phyloP scores from a whole-genome alignment of 768 basidiomycete genomes.

The Lactifluus rugatus region DNA sequence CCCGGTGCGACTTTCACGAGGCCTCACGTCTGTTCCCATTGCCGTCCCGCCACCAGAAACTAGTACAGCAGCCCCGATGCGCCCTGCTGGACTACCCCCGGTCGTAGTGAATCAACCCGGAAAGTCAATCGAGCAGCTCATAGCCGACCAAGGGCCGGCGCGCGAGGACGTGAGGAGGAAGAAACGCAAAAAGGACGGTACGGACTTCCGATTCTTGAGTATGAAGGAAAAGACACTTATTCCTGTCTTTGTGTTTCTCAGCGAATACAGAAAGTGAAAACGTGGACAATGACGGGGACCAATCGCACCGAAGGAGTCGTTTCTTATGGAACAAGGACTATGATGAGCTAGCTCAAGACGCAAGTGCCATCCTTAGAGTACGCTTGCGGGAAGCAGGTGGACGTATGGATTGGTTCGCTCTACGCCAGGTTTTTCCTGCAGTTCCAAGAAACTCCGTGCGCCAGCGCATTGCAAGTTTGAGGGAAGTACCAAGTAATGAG shows the following conservation, averaged over 20 bases:
- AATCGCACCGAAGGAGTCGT: constrained; percentile 37
- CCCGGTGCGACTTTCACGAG: neutral
- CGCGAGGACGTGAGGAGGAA: constrained; percentile 27
- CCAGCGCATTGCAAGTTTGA: constrained; percentile 51
- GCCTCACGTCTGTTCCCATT: neutral
- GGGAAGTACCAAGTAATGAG: constrained; percentile 54
- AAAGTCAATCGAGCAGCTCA: constrained; percentile 41
- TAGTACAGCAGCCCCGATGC: neutral
- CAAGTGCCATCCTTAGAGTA: constrained; percentile 69
- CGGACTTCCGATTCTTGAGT: neutral
- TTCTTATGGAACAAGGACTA: constrained; percentile 83
- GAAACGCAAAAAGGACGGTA: constrained; percentile 28
- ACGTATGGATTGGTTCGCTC: constrained; percentile 59
- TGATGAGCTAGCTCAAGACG: constrained; percentile 83
- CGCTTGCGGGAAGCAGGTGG: constrained; percentile 50
- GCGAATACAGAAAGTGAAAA: neutral
- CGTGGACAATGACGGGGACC: constrained; percentile 18
- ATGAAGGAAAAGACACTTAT: neutral
- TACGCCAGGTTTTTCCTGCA: constrained; percentile 72
- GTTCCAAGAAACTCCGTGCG: constrained; percentile 66
- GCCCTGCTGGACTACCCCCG: constrained; percentile 28
- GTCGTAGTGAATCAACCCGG: constrained; percentile 38
- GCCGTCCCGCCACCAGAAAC: neutral
- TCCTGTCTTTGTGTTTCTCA: neutral
- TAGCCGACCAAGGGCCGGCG: constrained; percentile 43